These are phyloP conservation scores for Lipomyces anomalus DNA, from an alignment of 805 yeast genomes.

Conservation along the genomic window DNA sequence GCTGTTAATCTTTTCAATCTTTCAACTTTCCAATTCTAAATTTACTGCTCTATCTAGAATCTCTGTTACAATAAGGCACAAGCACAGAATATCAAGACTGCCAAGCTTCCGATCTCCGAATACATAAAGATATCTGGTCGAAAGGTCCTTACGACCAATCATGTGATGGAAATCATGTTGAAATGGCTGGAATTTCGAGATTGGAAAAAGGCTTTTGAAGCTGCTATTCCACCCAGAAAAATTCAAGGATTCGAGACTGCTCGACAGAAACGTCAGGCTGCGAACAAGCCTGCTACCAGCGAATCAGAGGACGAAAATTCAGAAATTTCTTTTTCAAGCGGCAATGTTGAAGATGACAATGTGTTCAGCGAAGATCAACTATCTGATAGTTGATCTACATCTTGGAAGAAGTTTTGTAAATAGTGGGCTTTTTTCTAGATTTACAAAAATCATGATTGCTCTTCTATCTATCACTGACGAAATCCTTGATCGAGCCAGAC, in stretches of 20 bases:
- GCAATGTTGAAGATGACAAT: too few relatives aligned
- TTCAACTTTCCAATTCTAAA: neutral
- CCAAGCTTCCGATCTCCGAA: slow-evolving; percentile 80
- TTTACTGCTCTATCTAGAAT: slow-evolving; percentile 38
- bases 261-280: slow-evolving; percentile 25
- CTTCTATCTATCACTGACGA: too few relatives aligned
- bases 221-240: slow-evolving; percentile 81
- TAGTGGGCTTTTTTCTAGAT: too few relatives aligned
- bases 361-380: too few relatives aligned
- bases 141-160: slow-evolving; percentile 86
- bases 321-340: too few relatives aligned
- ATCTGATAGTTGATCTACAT: too few relatives aligned
- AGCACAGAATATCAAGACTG: slow-evolving; percentile 62
- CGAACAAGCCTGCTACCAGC: too few relatives aligned
- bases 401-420: too few relatives aligned
- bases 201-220: slow-evolving; percentile 83
- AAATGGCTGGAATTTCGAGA: slow-evolving; percentile 71
- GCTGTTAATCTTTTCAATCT: neutral
- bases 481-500: too few relatives aligned
- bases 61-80: slow-evolving; percentile 79
- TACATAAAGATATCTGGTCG: slow-evolving; percentile 78
- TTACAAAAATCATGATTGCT: too few relatives aligned
- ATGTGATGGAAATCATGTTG: slow-evolving; percentile 82
- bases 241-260: slow-evolving; percentile 25
- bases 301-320: too few relatives aligned